A percentile compares a stretch with the other conserved stretches of the same genome.
Conservation (phyloP, 176 grass and related monocot genomes). For the Zoysia pacifica region DNA sequence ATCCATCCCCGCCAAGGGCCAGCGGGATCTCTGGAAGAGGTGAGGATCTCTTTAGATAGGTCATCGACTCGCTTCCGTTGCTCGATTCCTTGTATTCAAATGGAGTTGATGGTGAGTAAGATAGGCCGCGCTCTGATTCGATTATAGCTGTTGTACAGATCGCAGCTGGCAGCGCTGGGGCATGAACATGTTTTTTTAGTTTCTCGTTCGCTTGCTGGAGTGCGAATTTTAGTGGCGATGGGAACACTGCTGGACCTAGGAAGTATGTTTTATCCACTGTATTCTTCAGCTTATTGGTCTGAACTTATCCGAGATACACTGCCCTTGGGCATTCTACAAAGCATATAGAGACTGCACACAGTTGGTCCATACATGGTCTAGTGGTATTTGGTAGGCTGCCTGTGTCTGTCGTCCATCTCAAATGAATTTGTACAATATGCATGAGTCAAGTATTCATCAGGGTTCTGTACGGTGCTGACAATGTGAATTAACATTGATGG, state of each 20-base stretch:
- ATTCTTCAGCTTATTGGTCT: no score
- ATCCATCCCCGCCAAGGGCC: constrained; percentile 72
- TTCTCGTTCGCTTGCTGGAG: constrained; percentile 7
- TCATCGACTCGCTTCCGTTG: neutral
- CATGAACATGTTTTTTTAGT: neutral
- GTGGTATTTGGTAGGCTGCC: no score
- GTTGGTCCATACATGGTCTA: no score
- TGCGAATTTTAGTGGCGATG: neutral
- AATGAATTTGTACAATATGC: neutral
- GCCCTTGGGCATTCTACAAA: no score
- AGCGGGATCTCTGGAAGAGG: constrained; percentile 99
- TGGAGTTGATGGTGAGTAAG: neutral
- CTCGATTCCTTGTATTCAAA: neutral
- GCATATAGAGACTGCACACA: no score
- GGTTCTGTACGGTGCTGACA: neutral
- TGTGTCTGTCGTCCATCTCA: no score
- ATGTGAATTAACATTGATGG: constrained; percentile 12
- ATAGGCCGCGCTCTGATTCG: neutral
- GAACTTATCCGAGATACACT: no score
- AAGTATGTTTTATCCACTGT: neutral
- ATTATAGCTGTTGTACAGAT: neutral
- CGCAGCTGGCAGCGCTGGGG: neutral
- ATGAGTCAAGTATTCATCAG: neutral
- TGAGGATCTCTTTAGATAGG: constrained; percentile 23
- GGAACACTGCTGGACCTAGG: neutral